Conservation (phyloP, 108 stramenopile genomes). For the Cylindrotheca fusiformis region DNA sequence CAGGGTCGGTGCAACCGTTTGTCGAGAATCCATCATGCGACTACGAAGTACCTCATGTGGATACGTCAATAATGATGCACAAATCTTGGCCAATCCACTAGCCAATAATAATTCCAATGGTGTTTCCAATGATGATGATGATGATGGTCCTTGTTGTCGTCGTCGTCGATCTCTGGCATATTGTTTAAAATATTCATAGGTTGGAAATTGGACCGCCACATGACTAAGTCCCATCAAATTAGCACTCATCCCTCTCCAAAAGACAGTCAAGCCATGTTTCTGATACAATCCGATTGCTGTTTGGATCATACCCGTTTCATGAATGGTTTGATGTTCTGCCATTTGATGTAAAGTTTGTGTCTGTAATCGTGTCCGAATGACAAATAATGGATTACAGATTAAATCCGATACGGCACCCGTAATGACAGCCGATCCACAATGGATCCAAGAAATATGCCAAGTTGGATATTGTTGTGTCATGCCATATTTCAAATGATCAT, state of each 20-base stretch:
- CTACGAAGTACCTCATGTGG: slow-evolving; percentile 90
- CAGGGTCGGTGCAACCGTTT: slow-evolving; percentile 31
- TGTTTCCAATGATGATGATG: slow-evolving; percentile 26
- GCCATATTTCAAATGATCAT: slow-evolving; percentile 46
- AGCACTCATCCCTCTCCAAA: slow-evolving; percentile 89
- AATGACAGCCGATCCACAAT: slow-evolving; percentile 67
- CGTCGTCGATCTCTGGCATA: slow-evolving; percentile 44
- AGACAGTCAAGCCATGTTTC: slow-evolving; percentile 63
- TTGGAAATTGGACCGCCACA: slow-evolving; percentile 91
- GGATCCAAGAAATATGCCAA: slow-evolving; percentile 55
- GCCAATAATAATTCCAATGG: slow-evolving; percentile 75
- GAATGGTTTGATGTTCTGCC: slow-evolving; percentile 11
- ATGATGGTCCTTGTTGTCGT: slow-evolving; percentile 8
- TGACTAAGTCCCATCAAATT: slow-evolving; percentile 87
- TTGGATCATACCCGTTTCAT: slow-evolving; percentile 34
- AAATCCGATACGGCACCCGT: slow-evolving; percentile 87
- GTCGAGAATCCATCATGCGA: slow-evolving; percentile 87
- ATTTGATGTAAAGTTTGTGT: slow-evolving; percentile 84
- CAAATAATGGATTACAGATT: slow-evolving; percentile 91
- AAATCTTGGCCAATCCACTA: slow-evolving; percentile 75
- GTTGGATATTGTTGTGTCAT: slow-evolving; percentile 22
- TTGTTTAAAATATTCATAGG: slow-evolving; percentile 82
- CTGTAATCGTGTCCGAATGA: slow-evolving; percentile 85
- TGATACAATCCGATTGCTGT: slow-evolving; percentile 52
- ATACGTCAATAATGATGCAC: slow-evolving; percentile 78